Base-by-base conservation (phyloP, 345 rosid genomes). In the Salix udensis region DNA sequence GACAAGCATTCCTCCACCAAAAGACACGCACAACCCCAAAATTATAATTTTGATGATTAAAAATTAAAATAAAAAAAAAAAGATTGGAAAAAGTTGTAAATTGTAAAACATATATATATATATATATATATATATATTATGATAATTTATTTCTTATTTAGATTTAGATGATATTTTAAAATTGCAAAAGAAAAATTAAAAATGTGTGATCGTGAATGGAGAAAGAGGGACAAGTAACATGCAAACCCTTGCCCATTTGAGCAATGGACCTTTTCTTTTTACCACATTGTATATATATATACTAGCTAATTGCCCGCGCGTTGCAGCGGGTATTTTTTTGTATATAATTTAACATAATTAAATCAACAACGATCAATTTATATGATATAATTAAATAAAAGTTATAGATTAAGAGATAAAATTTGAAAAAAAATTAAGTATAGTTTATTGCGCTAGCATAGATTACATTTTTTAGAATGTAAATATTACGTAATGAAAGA, bases 1-100 rank as follows among this genome's bases (percentile, higher is more conserved):
- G 82, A 82, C 85, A 68, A 76, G 85, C 78, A 79, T 76, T 82
- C 82, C 81, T 76, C 80, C 82, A 82, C 77, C 82, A 79, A 82
- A 79, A 72, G 85, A 68, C 81, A 79, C 82, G 30, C 79, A 67
- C 74, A 44, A 77, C 80, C 82, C 80, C 69, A 68, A 82, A 70
- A 71, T 64, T 79, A 73, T 52, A 80, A 74, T 60, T 42, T 71
- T 61, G 61, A 19, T 58, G 31, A 65, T 61, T 37, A 10, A 13
- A 2, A 67, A 31, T 13, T n/a, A 31, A 31, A 31, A 3, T 31
- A 4, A 31, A 31, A 46, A 36, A 36, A 36, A 31, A 14, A 42
- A 34, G 24, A 67, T 7, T 10, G 31, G 18, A 79, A 74, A 42
- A 24, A 44, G 48, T 70, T 69, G 68, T 53, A 19, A 70, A 26